Evolutionary conservation across 305 asterid species (phyloP), one percentile per base, ranked within the genome.

Genomic region (Rubia peregrina): DNA sequence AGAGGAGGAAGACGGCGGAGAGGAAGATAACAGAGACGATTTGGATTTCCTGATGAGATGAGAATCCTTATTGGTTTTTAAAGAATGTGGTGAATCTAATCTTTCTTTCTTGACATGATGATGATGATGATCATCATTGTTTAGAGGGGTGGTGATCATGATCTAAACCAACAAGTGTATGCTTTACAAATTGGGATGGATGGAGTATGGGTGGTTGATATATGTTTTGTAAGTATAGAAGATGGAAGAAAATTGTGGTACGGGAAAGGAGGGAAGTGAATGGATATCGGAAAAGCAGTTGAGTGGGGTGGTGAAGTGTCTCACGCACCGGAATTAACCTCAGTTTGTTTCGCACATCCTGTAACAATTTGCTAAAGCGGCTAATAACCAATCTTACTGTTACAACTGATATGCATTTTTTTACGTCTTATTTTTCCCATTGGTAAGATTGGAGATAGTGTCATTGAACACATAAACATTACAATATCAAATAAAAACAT

Each of bases 61-160:
- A 4, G 86, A 76, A 68, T 69, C 75, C 66, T 72, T 74, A 5
- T 71, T 83, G 67, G 78, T 75, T 49, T 75, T 80, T 63, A 83
- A 59, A 7, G 78, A 56, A 56, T 73, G 53, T 4, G 69, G 48
- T 65, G 69, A 6, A 9, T 14, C 13, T 7, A 64, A 16, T 40
- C 16, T 7, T 69, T 70, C 78, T 61, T 68, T 78, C 36, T 66
- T 78, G 22, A 48, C 61, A 56, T 68, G 51, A 7, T 51, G 22
- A 51, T 48, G 19, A 22, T 65, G 76, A 56, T 74, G n/a, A n/a
- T n/a, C n/a, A n/a, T n/a, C 46, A 49, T n/a, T 59, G 75, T 38
- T 43, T 46, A 60, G 71, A 19, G 70, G 67, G 13, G 73, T n/a
- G n/a, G 73, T 68, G 13, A 70, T 60, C 81, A 78, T 78, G 53